phyloP scores from a whole-genome alignment of 805 yeast species.

The Candida chilensis region DNA sequence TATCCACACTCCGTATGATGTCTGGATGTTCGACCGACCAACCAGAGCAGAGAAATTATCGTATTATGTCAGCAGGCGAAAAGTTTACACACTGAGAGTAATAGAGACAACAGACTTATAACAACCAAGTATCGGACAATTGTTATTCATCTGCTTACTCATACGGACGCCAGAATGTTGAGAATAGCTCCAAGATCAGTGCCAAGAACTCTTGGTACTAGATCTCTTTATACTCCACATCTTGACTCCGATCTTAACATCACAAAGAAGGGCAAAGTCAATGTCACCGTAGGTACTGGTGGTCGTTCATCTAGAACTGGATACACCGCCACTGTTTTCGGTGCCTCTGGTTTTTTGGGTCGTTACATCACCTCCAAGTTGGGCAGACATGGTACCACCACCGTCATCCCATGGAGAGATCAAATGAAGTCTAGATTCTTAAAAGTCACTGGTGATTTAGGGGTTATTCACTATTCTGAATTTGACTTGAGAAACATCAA shows the following conservation, averaged over 20 bases:
- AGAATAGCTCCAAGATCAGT: constrained; percentile 12
- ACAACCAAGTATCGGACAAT: too few relatives aligned
- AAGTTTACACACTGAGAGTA: too few relatives aligned
- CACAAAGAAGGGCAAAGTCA: constrained; percentile 68
- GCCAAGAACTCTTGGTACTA: constrained; percentile 8
- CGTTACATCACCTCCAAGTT: constrained; percentile 61
- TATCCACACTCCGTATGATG: too few relatives aligned
- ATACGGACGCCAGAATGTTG: too few relatives aligned
- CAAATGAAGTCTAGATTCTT: constrained; percentile 69
- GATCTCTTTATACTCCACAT: constrained; percentile 29
- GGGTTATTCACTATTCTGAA: constrained; percentile 79
- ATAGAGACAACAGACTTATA: too few relatives aligned
- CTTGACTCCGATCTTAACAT: constrained; percentile 56
- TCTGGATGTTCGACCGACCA: too few relatives aligned
- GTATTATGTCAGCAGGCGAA: too few relatives aligned
- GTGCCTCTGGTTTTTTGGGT: constrained; percentile 75
- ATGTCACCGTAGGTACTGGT: constrained; percentile 63
- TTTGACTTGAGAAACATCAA: constrained; percentile 72
- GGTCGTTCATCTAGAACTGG: constrained; percentile 85
- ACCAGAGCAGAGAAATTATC: too few relatives aligned
- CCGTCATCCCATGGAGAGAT: constrained; percentile 75
- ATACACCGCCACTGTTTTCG: constrained; percentile 82
- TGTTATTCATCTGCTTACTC: too few relatives aligned
- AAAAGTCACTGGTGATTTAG: constrained; percentile 79
- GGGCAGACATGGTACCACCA: constrained; percentile 75